These are phyloP conservation scores for Kwoniella heveanensis DNA, from an alignment of 768 basidiomycete species.

Conservation along the genomic window DNA sequence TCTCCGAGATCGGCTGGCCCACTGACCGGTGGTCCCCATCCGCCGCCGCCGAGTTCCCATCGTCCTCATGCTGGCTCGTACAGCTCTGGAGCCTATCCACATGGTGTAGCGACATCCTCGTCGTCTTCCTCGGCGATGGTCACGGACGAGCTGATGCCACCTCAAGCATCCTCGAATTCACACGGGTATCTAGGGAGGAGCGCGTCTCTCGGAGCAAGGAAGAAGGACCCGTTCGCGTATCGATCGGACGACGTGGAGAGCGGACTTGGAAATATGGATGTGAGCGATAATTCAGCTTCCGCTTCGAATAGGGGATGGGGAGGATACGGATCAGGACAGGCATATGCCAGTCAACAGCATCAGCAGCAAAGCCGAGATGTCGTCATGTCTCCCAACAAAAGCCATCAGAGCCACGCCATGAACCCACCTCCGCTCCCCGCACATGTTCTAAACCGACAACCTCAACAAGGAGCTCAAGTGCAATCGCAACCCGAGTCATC, in stretches of 20 bases:
- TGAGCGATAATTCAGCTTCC: conserved; percentile 15
- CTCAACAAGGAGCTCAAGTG: not conserved
- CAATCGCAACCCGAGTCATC: conserved; percentile 13
- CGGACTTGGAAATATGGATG: conserved; percentile 50
- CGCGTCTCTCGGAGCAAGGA: conserved; percentile 45
- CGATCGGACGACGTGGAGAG: conserved; percentile 53
- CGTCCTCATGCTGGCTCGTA: conserved; percentile 18
- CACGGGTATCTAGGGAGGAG: conserved; percentile 45
- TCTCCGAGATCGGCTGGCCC: conserved; percentile 16
- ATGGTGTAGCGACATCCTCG: no score
- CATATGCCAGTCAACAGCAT: conserved; percentile 3
- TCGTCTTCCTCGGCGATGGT: not conserved
- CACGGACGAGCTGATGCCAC: conserved; percentile 37
- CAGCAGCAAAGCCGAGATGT: conserved; percentile 24
- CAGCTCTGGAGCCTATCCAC: not conserved
- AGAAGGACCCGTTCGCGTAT: conserved; percentile 52
- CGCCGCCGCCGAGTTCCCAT: conserved; percentile 14
- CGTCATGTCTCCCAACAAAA: conserved; percentile 31
- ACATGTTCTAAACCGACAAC: conserved; percentile 24
- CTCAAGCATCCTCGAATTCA: conserved; percentile 29
- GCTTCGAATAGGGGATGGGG: conserved; percentile 6
- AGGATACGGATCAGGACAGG: not conserved
- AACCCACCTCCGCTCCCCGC: conserved; percentile 46
- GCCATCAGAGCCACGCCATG: conserved; percentile 28
- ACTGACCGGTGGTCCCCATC: conserved; percentile 1